phyloP scores from a whole-genome alignment of 768 basidiomycete genomes.

The Amanita muscaria region DNA sequence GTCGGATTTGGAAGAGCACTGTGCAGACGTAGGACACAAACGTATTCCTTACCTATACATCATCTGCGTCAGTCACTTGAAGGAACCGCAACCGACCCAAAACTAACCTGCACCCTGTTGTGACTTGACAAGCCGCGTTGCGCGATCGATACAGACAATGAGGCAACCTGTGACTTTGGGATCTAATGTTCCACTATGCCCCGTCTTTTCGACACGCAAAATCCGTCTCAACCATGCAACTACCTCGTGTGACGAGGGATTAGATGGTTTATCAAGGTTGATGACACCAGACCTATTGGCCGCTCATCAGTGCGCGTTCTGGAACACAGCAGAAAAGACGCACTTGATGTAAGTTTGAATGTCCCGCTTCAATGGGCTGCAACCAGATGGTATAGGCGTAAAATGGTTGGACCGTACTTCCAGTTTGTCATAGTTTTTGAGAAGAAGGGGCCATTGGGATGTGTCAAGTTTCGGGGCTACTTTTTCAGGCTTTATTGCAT shows the following conservation, averaged over 20 bases:
- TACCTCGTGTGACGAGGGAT: slow-evolving; percentile 98
- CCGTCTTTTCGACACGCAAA: slow-evolving; percentile 93
- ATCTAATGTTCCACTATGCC: slow-evolving; percentile 97
- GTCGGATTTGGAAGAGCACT: slow-evolving; percentile 72
- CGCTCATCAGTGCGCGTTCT: slow-evolving; percentile 8
- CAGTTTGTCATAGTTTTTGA: slow-evolving; percentile 98
- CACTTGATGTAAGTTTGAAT: slow-evolving; percentile 87
- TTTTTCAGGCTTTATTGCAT: slow-evolving; percentile 72
- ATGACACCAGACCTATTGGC: slow-evolving; percentile 87
- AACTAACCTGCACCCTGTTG: slow-evolving; percentile 91
- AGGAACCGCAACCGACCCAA: slow-evolving; percentile 3
- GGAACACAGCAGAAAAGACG: not conserved
- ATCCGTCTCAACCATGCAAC: slow-evolving; percentile 99
- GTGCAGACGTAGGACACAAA: slow-evolving; percentile 92
- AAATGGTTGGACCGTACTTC: slow-evolving; percentile 94
- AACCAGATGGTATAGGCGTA: slow-evolving; percentile 93
- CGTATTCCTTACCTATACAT: slow-evolving; percentile 88
- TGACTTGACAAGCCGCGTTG: slow-evolving; percentile 94
- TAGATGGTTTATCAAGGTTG: slow-evolving; percentile 98
- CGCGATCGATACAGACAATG: slow-evolving; percentile 98
- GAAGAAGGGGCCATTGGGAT: slow-evolving; percentile 92
- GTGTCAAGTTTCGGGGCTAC: slow-evolving; percentile 78
- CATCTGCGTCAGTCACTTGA: not conserved
- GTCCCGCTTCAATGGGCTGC: slow-evolving; percentile 92
- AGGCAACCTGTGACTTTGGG: slow-evolving; percentile 99